A percentile compares a stretch with the other conserved stretches of the same genome.
phyloP scores from a whole-genome alignment of 495 filamentous ascomycete species.

The Xylaria cubensis region DNA sequence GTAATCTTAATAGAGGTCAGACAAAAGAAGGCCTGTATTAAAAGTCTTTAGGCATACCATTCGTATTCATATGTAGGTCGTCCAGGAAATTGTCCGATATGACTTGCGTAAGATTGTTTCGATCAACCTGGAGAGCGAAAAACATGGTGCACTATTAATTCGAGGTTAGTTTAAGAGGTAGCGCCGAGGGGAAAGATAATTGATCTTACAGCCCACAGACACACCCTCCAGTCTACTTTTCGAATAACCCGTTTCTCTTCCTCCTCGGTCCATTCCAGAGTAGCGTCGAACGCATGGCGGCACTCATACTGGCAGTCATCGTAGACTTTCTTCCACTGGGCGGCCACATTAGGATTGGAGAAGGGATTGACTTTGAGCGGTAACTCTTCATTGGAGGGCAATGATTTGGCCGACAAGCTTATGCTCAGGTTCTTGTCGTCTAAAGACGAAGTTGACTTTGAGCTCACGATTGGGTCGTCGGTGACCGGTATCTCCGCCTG shows the following conservation, averaged over 20 bases:
- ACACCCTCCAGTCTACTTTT: slow-evolving; percentile 59
- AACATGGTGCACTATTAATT: slow-evolving; percentile 53
- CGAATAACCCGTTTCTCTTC: slow-evolving; percentile 60
- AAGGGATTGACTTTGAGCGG: slow-evolving; percentile 41
- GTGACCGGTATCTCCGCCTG: slow-evolving; percentile 6
- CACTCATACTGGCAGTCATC: slow-evolving; percentile 51
- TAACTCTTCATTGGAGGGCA: slow-evolving; percentile 21
- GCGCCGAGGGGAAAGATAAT: not conserved
- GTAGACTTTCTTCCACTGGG: slow-evolving; percentile 41
- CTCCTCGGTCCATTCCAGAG: slow-evolving; percentile 57
- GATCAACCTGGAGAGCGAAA: slow-evolving; percentile 64
- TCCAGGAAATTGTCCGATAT: slow-evolving; percentile 62
- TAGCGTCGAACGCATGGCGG: slow-evolving; percentile 59
- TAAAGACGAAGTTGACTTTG: not conserved
- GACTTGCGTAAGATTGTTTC: slow-evolving; percentile 62
- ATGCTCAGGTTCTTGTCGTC: slow-evolving; percentile 11
- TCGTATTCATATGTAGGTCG: slow-evolving; percentile 59
- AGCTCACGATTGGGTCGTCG: not conserved
- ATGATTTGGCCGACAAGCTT: slow-evolving; percentile 1
- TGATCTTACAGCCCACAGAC: slow-evolving; percentile 56
- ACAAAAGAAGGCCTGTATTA: not conserved
- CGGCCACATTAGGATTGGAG: slow-evolving; percentile 37
- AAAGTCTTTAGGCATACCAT: slow-evolving; percentile 47
- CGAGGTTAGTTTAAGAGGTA: slow-evolving; percentile 16
- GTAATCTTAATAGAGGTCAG: slow-evolving; percentile 53